phyloP scores from a whole-genome alignment of 2,329 filamentous ascomycete species.

The Hypocrella siamensis region DNA sequence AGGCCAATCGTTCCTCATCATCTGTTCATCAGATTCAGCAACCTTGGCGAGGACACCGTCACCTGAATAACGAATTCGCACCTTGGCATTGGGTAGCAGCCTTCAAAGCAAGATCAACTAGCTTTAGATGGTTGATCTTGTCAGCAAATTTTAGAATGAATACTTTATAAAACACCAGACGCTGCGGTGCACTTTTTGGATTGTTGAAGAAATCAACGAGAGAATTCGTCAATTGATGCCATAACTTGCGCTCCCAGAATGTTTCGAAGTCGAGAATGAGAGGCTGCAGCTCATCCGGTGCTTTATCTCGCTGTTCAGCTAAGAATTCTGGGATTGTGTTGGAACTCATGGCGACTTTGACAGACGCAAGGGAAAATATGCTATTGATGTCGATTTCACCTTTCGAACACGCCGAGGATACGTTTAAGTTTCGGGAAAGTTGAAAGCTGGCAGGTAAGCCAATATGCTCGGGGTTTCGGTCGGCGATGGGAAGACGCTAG shows the following conservation, averaged over 20 bases:
- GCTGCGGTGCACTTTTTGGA: constrained; percentile 65
- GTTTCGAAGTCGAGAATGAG: constrained; percentile 88
- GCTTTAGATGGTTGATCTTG: constrained; percentile 97
- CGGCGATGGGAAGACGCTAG: too few species aligned
- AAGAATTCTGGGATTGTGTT: constrained; percentile 88
- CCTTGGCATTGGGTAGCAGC: constrained; percentile 74
- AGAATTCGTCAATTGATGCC: constrained; percentile 92
- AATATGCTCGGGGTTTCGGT: too few species aligned
- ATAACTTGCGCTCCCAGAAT: constrained; percentile 95
- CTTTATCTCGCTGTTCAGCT: constrained; percentile 72
- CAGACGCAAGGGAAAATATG: too few species aligned
- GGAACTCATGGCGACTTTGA: constrained; percentile 49
- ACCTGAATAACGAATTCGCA: constrained; percentile 14
- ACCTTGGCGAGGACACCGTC: neutral
- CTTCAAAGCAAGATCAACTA: constrained; percentile 78
- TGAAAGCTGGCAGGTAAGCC: too few species aligned
- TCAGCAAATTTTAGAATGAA: constrained; percentile 95
- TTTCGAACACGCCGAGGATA: too few species aligned
- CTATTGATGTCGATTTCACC: too few species aligned
- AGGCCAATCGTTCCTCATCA: constrained; percentile 69
- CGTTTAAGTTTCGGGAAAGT: too few species aligned
- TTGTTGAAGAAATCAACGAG: constrained; percentile 79
- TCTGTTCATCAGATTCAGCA: constrained; percentile 35
- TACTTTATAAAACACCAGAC: constrained; percentile 79
- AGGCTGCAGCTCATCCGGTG: constrained; percentile 75